These are phyloP conservation scores for Quercus berberidifolia DNA, from an alignment of 306 rosid species.

Conservation along the genomic window DNA sequence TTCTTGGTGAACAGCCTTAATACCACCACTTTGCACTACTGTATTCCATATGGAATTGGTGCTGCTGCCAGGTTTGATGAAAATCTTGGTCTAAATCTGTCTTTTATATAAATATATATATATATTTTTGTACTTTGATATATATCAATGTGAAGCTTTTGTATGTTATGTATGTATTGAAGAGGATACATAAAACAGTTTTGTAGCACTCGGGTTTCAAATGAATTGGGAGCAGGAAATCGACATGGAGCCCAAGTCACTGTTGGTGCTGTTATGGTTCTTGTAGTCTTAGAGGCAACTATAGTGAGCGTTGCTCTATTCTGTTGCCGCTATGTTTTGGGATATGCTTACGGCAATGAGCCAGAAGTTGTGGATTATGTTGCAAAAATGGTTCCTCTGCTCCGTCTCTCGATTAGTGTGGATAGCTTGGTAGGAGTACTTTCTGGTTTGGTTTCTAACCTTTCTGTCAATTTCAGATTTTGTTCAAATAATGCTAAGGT, in stretches of 20 bases:
- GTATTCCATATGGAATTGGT: constrained; percentile 51
- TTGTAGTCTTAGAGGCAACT: constrained; percentile 41
- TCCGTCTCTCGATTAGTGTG: constrained; percentile 34
- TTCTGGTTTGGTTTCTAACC: constrained; percentile 24
- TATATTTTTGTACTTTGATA: too few species aligned
- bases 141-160: too few species aligned
- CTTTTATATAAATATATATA: neutral
- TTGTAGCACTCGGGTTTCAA: constrained; percentile 60
- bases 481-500: too few species aligned
- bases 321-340: constrained; percentile 32
- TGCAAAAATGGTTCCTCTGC: constrained; percentile 45
- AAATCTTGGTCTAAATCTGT: neutral
- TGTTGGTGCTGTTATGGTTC: constrained; percentile 27
- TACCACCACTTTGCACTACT: constrained; percentile 43
- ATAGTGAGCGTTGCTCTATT: constrained; percentile 29
- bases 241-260: constrained; percentile 35
- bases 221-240: constrained; percentile 67
- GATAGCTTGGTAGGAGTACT: constrained; percentile 36
- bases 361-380: constrained; percentile 41
- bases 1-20: constrained; percentile 41
- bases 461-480: too few species aligned
- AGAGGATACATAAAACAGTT: neutral
- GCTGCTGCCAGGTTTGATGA: constrained; percentile 55
- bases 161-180: too few species aligned
- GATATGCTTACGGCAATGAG: constrained; percentile 57